Evolutionary conservation across 306 rosid genomes (phyloP).

Genomic region (Castanopsis chinensis): DNA sequence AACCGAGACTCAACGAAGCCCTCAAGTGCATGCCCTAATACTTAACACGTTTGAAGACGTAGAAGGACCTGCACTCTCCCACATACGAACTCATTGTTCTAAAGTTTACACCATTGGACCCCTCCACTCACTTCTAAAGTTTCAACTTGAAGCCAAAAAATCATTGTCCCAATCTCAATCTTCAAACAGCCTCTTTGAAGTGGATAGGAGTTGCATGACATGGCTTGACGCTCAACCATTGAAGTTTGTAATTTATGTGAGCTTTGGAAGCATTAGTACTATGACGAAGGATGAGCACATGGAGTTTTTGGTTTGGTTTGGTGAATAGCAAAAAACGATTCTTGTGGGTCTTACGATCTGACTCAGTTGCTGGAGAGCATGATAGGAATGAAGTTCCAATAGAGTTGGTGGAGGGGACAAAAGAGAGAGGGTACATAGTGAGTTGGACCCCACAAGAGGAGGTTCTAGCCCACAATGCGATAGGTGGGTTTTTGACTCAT

Average conservation of each 20-base stretch:
- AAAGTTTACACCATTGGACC: constrained; percentile 33
- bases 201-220: constrained; percentile 28
- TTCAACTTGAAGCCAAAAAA: not conserved
- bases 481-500: constrained; percentile 33
- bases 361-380: not conserved
- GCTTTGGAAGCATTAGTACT: constrained; percentile 39
- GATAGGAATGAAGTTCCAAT: not conserved
- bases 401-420: constrained; percentile 15
- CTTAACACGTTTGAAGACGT: constrained; percentile 63
- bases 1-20: not conserved
- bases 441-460: constrained; percentile 41
- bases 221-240: constrained; percentile 43
- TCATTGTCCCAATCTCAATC: not conserved
- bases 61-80: constrained; percentile 38
- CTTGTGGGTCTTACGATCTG: constrained; percentile 42
- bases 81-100: constrained; percentile 18
- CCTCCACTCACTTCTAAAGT: constrained; percentile 28
- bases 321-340: constrained; percentile 32
- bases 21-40: constrained; percentile 29
- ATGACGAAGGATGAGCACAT: not conserved
- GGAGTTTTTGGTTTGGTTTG: constrained; percentile 53
- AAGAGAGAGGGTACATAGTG: constrained; percentile 23
- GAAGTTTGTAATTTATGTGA: constrained; percentile 38
- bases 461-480: constrained; percentile 29
- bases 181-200: constrained; percentile 9